phyloP scores from a whole-genome alignment of 768 basidiomycete genomes.

The Calocybe gangraenosa region DNA sequence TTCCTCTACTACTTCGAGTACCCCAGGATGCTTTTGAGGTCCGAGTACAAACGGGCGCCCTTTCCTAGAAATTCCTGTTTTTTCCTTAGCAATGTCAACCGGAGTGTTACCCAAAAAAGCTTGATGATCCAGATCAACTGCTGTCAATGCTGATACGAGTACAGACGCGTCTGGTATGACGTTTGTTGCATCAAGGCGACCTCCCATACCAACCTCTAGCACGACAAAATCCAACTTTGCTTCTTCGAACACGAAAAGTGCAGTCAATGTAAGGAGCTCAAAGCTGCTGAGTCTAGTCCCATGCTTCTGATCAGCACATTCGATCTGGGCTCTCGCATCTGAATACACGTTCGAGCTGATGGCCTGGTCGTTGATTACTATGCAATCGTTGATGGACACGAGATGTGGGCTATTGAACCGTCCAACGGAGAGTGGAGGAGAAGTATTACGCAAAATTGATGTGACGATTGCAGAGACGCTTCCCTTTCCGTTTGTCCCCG shows the following conservation, averaged over 20 bases:
- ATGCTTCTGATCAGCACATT: slow-evolving; percentile 39
- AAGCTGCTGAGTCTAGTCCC: slow-evolving; percentile 61
- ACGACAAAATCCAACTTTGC: slow-evolving; percentile 75
- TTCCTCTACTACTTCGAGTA: slow-evolving; percentile 38
- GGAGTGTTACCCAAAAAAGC: slow-evolving; percentile 80
- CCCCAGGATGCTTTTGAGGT: slow-evolving; percentile 49
- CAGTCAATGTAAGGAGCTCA: slow-evolving; percentile 82
- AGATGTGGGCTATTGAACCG: slow-evolving; percentile 95
- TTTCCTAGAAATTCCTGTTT: slow-evolving; percentile 71
- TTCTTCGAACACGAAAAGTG: slow-evolving; percentile 70
- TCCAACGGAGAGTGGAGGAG: slow-evolving; percentile 60
- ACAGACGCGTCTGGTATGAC: slow-evolving; percentile 67
- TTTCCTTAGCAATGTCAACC: slow-evolving; percentile 72
- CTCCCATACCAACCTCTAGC: slow-evolving; percentile 95
- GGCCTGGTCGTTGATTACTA: slow-evolving; percentile 58
- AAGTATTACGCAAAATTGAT: slow-evolving; percentile 60
- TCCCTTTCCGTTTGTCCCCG: slow-evolving; percentile 98
- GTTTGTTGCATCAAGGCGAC: slow-evolving; percentile 90
- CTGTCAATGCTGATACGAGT: slow-evolving; percentile 75
- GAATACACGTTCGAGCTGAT: slow-evolving; percentile 48
- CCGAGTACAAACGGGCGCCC: slow-evolving; percentile 66
- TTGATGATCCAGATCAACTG: slow-evolving; percentile 93
- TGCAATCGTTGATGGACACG: slow-evolving; percentile 69
- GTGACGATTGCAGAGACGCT: slow-evolving; percentile 83
- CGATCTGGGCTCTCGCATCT: slow-evolving; percentile 41